phyloP scores from a whole-genome alignment of 116 monocot species.

The Trichopus zeylanicus region DNA sequence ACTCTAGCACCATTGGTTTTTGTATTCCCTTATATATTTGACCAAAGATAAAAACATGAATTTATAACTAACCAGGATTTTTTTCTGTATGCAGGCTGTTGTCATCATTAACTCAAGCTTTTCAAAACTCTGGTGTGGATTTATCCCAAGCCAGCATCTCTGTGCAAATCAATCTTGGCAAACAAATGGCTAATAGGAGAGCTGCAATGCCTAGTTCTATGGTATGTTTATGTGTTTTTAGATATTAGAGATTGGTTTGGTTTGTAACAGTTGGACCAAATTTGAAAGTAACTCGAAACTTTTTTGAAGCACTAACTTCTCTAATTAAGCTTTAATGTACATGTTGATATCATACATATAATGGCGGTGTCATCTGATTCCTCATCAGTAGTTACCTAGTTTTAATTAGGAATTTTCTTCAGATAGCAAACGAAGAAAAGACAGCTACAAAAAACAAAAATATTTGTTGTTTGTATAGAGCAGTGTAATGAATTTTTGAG shows the following conservation, averaged over 20 bases:
- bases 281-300: too few species aligned
- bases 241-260: not conserved
- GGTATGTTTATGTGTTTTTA: conserved; percentile 26
- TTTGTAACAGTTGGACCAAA: not conserved
- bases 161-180: conserved; percentile 70
- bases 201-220: conserved; percentile 21
- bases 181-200: conserved; percentile 30
- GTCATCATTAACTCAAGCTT: conserved; percentile 44
- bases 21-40: not conserved
- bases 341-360: too few species aligned
- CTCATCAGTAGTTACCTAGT: too few species aligned
- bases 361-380: too few species aligned
- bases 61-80: not conserved
- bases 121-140: conserved; percentile 72
- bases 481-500: too few species aligned
- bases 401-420: too few species aligned
- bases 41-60: not conserved
- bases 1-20: too few species aligned
- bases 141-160: conserved; percentile 67
- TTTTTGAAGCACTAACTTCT: too few species aligned
- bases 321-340: too few species aligned
- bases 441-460: too few species aligned
- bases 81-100: conserved; percentile 34
- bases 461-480: too few species aligned
- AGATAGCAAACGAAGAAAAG: too few species aligned